Conservation (phyloP, 177 flowering plant species). For the Vitis hybrid region DNA sequence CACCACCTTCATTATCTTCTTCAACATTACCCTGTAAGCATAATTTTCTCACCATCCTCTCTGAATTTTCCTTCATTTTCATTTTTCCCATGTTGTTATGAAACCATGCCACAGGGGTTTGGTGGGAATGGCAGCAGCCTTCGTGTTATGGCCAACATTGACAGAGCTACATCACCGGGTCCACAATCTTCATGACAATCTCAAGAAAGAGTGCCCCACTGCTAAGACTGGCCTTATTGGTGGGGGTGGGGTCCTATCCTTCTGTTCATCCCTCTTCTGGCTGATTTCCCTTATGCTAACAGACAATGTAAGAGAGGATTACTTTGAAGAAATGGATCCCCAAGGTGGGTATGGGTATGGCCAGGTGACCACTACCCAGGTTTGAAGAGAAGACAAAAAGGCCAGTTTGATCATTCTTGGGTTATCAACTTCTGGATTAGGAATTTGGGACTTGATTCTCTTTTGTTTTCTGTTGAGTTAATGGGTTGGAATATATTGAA, state of each 20-base stretch:
- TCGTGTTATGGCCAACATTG: slow-evolving; percentile 17
- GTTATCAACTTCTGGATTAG: no score
- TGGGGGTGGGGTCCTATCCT: slow-evolving; percentile 19
- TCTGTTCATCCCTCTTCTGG: slow-evolving; percentile 22
- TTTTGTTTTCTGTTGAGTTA: no score
- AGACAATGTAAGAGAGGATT: slow-evolving; percentile 15
- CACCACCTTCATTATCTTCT: slow-evolving; percentile 24
- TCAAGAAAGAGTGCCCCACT: slow-evolving; percentile 15
- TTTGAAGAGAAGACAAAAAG: no score
- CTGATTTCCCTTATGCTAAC: slow-evolving; percentile 21
- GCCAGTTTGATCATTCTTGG: no score
- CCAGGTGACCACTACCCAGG: not conserved
- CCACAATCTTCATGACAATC: slow-evolving; percentile 14
- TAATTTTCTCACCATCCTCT: not conserved
- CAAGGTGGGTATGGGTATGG: slow-evolving; percentile 1
- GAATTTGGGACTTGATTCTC: no score
- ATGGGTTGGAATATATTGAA: no score
- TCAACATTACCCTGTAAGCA: slow-evolving; percentile 30
- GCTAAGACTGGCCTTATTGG: slow-evolving; percentile 22
- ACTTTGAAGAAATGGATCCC: slow-evolving; percentile 3
- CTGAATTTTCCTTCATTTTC: not conserved
- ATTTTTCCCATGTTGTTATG: not conserved
- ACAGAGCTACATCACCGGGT: slow-evolving; percentile 9
- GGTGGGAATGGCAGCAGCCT: not conserved
- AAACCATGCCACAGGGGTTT: not conserved